Base-by-base conservation (phyloP, 2,329 filamentous ascomycete genomes). In the Westerdykella sp. region DNA sequence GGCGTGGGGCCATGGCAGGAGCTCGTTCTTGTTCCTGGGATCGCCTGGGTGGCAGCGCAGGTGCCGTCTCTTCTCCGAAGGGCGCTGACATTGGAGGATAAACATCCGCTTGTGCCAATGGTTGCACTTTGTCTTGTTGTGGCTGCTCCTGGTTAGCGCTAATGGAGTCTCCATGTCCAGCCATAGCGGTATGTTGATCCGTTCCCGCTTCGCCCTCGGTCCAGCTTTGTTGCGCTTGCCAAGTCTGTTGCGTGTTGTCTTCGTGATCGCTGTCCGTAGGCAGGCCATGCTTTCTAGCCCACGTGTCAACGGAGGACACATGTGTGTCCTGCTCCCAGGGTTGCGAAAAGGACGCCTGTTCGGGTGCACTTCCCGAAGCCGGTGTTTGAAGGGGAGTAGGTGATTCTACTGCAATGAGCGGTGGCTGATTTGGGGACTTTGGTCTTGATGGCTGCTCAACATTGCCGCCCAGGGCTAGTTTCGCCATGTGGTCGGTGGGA, bases 401-500 rank as follows among this genome's bases (percentile, higher is more conserved):
- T 12, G 53, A 45, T 10, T 59, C 51, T 5, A 64, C 54, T 5
- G 60, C 50, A 21, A 65, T 62, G 6, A 53, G 41, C 1, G 62
- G 62, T 4, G 64, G 53, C 31, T 62, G 54, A 22, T 65, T 43
- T 15, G 44, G 34, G 1, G 50, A 48, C 14, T 50, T 40, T 10
- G 53, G 41, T 12, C 39, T 38, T 37, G 57, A 44, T 16, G 40
- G 7, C 4, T 47, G 36, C 7, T 51, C 37, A 7, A 47, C 43
- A 32, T 47, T 40, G 34, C 59, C 56, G 34, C 60, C 53, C 5
- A 72, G 40, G 2, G 59, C 63, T 30, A 72, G 46, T 11, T 65
- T 59, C 13, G 65, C 61, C 44, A 72, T 55, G 42, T 66, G 57
- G 12, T 72, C 63, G 5, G 61, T 57, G 3, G 60, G 59, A 6